phyloP scores from a whole-genome alignment of 805 yeast species.

The Saccharomycopsis amapae region DNA sequence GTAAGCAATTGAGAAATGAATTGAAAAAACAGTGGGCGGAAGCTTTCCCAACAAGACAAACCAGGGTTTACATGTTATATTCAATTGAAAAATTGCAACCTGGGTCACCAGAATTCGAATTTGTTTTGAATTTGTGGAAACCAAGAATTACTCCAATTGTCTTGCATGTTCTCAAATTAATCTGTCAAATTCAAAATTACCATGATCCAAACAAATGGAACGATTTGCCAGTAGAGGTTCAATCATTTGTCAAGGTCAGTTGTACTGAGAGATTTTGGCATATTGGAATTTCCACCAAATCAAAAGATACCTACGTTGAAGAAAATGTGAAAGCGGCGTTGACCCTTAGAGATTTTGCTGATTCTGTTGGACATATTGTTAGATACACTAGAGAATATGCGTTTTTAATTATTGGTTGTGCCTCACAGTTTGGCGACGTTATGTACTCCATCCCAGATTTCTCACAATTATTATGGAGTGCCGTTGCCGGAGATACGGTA shows the following conservation, averaged over 20 bases:
- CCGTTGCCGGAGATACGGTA: slow-evolving; percentile 75
- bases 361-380: slow-evolving; percentile 91
- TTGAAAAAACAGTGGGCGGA: slow-evolving; percentile 90
- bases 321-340: slow-evolving; percentile 92
- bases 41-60: slow-evolving; percentile 91
- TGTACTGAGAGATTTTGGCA: slow-evolving; percentile 97
- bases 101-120: slow-evolving; percentile 64
- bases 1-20: slow-evolving; percentile 64
- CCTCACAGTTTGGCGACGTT: slow-evolving; percentile 83
- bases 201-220: slow-evolving; percentile 92
- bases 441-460: slow-evolving; percentile 80
- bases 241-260: slow-evolving; percentile 81
- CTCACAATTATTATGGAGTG: slow-evolving; percentile 70
- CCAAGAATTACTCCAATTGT: slow-evolving; percentile 88
- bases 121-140: slow-evolving; percentile 69
- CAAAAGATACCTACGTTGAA: slow-evolving; percentile 88
- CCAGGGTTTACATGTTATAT: slow-evolving; percentile 90
- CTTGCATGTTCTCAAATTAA: slow-evolving; percentile 81
- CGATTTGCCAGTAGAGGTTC: slow-evolving; percentile 81
- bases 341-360: slow-evolving; percentile 93
- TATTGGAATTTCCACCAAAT: slow-evolving; percentile 90
- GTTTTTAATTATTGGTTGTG: slow-evolving; percentile 79
- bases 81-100: slow-evolving; percentile 87
- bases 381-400: slow-evolving; percentile 96
- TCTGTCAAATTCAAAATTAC: slow-evolving; percentile 88